Conservation (phyloP, 108 stramenopile species). For the Discostella stelligeroides region DNA sequence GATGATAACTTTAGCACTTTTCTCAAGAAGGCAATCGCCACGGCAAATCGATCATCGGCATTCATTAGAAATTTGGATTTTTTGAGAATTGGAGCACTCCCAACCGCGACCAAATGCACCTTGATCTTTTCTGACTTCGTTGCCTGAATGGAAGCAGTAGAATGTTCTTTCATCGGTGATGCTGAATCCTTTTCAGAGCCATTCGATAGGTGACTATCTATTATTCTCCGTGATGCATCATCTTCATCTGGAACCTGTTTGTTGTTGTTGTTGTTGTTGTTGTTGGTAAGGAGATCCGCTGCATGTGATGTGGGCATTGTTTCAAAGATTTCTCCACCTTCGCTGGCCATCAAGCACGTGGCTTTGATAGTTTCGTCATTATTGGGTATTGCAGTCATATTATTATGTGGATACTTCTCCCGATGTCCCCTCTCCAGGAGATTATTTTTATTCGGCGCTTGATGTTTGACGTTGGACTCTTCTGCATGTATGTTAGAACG, state of each 20-base stretch:
- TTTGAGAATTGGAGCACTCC: constrained; percentile 85
- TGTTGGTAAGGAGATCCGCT: neutral
- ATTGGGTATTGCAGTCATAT: too few relatives aligned
- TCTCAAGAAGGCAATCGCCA: constrained; percentile 69
- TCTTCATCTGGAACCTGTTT: too few relatives aligned
- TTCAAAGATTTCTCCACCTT: neutral
- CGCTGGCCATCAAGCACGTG: neutral
- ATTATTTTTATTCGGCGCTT: too few relatives aligned
- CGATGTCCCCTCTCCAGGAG: too few relatives aligned
- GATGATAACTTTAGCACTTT: constrained; percentile 64
- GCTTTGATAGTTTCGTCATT: neutral
- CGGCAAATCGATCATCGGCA: constrained; percentile 67
- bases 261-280: too few relatives aligned
- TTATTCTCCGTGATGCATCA: neutral
- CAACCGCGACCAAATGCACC: constrained; percentile 87
- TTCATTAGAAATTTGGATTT: constrained; percentile 82
- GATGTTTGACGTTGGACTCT: too few relatives aligned
- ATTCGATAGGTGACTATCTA: neutral
- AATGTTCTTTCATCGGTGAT: neutral
- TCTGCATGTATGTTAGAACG: too few relatives aligned
- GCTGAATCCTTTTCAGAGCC: neutral
- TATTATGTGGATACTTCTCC: too few relatives aligned
- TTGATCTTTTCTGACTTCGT: constrained; percentile 64
- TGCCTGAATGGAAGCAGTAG: neutral
- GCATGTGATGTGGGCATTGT: neutral